Evolutionary conservation across 75 land plant species (phyloP), one percentile per base, ranked within the genome.

Genomic region (Gnetum montanum): DNA sequence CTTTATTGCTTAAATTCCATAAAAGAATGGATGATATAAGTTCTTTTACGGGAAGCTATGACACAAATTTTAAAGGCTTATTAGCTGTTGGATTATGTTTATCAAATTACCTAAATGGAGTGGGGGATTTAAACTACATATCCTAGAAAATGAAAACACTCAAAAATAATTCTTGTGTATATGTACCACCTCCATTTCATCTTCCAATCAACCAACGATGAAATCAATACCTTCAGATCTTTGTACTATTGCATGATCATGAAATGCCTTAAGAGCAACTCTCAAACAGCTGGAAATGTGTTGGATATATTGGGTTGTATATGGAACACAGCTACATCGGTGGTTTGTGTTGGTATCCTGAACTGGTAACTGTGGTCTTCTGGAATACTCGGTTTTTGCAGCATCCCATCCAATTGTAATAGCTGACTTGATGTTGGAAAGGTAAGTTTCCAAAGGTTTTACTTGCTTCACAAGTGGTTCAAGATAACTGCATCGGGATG

Each of bases 281-380:
- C 81, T 84, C 64, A 88, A 43, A n/a, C 72, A 7, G 36, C 78
- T 47, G 33, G 93, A 80, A 41, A 84, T 61, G 43, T 72, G 71
- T 44, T 43, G 64, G 31, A 84, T 61, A 68, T 84, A 88, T n/a
- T 84, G 71, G 34, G 75, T 71, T 38, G 89, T 89, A n/a, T 60
- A 71, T 68, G 78, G 81, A 62, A 75, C 44, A 51, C 80, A 88
- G 2, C 45, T 31, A 23, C 49, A 35, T 18, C 73, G 52, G 35
- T 75, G 46, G n/a, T 58, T 64, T 22, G 81, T 75, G 37, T 67
- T 46, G 19, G 71, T 72, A 47, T 49, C 40, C 49, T 49, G 70
- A 29, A 74, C 73, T 44, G 65, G 71, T 57, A 70, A 49, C 26
- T 71, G 70, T 57, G 89, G 80, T 23, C 75, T 60, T n/a, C n/a